A percentile compares a stretch with the other conserved stretches of the same genome.
Conservation (phyloP, 1,139 yeast species). For the Candida albicans region DNA sequence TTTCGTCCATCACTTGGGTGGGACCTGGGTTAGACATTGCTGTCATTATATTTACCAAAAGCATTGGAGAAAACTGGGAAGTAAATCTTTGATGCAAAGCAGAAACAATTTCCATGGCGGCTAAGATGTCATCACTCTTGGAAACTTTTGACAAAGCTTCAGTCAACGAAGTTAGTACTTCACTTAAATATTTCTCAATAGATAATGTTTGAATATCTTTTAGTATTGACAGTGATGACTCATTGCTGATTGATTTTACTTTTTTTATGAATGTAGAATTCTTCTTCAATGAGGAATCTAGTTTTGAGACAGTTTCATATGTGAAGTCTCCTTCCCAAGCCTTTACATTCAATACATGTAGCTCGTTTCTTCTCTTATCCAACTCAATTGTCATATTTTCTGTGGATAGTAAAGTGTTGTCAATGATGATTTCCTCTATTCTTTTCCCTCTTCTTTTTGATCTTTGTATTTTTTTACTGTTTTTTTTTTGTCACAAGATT, state of each 20-base stretch:
- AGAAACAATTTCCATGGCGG: slow-evolving; percentile 68
- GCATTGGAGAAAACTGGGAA: slow-evolving; percentile 48
- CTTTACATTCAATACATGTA: slow-evolving; percentile 41
- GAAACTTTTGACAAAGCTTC: slow-evolving; percentile 62
- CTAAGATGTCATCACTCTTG: slow-evolving; percentile 58
- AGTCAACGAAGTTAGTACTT: slow-evolving; percentile 59
- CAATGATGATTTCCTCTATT: not conserved
- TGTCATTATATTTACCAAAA: slow-evolving; percentile 49
- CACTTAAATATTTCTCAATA: slow-evolving; percentile 75
- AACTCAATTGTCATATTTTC: slow-evolving; percentile 13
- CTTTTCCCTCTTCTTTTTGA: not conserved
- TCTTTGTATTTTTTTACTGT: not conserved
- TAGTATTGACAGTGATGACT: slow-evolving; percentile 41
- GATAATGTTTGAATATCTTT: slow-evolving; percentile 65
- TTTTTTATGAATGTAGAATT: slow-evolving; percentile 81
- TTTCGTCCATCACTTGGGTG: slow-evolving; percentile 28
- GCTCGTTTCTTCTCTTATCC: slow-evolving; percentile 21
- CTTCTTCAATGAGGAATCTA: slow-evolving; percentile 80
- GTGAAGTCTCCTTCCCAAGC: slow-evolving; percentile 56
- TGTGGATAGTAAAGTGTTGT: not conserved
- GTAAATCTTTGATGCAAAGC: slow-evolving; percentile 77
- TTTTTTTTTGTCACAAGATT: too few species aligned
- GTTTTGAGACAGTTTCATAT: slow-evolving; percentile 29
- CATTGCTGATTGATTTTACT: slow-evolving; percentile 52
- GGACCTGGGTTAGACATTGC: slow-evolving; percentile 43